phyloP scores from a whole-genome alignment of 371 early-diverging fungal genomes.

The Apophysomyces variabilis region DNA sequence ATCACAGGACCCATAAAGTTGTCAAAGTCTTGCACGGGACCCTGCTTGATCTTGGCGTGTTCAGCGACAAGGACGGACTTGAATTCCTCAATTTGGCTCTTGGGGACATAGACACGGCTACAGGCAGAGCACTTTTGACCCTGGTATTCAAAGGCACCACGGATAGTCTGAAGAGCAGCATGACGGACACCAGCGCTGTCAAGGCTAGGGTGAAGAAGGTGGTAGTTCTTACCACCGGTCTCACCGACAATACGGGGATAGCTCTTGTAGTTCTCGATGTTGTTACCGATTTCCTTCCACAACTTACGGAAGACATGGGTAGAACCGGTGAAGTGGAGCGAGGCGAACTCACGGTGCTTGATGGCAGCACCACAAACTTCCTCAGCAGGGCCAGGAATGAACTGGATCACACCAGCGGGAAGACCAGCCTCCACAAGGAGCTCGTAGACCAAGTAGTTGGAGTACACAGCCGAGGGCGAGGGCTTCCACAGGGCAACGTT shows the following conservation, averaged over 20 bases:
- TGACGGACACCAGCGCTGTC: constrained; percentile 68
- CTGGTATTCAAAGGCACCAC: constrained; percentile 95
- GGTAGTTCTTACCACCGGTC: constrained; percentile 99
- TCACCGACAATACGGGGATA: constrained; percentile 98
- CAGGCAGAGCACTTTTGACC: constrained; percentile 98
- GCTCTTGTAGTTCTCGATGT: constrained; percentile 87
- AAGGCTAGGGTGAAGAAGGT: constrained; percentile 81
- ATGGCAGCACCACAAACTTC: constrained; percentile 75
- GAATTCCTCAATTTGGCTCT: constrained; percentile 81
- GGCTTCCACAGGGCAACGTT: constrained; percentile 99
- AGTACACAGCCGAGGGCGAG: constrained; percentile 83
- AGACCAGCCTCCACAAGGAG: constrained; percentile 95
- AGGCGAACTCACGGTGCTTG: constrained; percentile 87
- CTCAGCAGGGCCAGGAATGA: constrained; percentile 91
- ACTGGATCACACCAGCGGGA: constrained; percentile 97
- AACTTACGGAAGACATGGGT: constrained; percentile 93
- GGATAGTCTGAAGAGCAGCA: constrained; percentile 80
- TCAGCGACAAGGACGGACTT: constrained; percentile 66
- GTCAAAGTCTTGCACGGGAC: constrained; percentile 81
- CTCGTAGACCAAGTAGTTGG: constrained; percentile 91
- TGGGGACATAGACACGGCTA: constrained; percentile 90
- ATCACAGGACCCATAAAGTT: constrained; percentile 86
- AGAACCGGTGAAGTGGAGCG: constrained; percentile 97
- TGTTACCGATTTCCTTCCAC: constrained; percentile 91
- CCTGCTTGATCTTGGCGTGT: constrained; percentile 80